Evolutionary conservation across 2,329 filamentous ascomycete genomes (phyloP), one percentile per base, ranked within the genome.

Genomic region (Thelonectria blattea): DNA sequence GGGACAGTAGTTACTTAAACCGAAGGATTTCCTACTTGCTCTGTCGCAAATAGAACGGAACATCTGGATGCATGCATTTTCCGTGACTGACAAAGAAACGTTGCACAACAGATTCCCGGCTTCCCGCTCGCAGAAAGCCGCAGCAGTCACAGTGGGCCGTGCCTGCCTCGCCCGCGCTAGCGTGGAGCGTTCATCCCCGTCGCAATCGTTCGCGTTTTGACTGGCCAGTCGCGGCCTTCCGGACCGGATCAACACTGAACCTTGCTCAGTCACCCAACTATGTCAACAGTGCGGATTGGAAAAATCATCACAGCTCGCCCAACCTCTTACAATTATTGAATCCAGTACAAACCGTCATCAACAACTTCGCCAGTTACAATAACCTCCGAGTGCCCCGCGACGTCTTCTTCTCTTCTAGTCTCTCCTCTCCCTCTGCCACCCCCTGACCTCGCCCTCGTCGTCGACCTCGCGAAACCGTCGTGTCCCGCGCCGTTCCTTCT

Each of bases 221-320:
- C 63, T 74, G 71, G 72, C 12, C 63, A 60, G 60, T 56, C 55
- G 53, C 60, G 49, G 58, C 37, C 42, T 30, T 58, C 71, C 74
- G 72, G 72, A 74, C 68, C 73, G 73, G 73, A 76, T 75, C 74
- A 76, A 76, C 74, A 71, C 74, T 74, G 75, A 76, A 76, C 75
- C 74, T 76, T 74, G 70, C 73, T 22, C 68, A 68, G 69, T 68
- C 55, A 15, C 42, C 50, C 62, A 49, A 60, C 68, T 67, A 67
- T 67, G 68, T 68, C 71, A 63, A 78, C 75, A 78, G 76, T 78
- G 76, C 76, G 76, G 75, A 77, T 77, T 77, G 73, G 72, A 76
- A 78, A 76, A 76, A 71, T 73, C 69, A 68, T 75, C 66, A 77
- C 75, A 76, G 73, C 70, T 74, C 73, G 72, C 71, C 74, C 73